phyloP scores from a whole-genome alignment of 2,329 filamentous ascomycete genomes.

The Aureobasidium leucospermi region DNA sequence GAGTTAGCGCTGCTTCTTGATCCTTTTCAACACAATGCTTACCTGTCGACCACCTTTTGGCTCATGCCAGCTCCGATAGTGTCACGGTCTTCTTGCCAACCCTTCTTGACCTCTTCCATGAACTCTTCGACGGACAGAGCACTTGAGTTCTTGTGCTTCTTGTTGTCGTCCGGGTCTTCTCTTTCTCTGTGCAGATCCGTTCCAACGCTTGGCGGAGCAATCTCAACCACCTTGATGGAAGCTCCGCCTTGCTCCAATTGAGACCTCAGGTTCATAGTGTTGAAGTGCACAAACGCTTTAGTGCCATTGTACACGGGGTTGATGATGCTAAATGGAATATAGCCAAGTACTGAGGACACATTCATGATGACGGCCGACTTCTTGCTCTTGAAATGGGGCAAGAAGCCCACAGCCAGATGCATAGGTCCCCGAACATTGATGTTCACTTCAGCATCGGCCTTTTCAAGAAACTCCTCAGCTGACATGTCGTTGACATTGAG shows the following conservation, averaged over 20 bases:
- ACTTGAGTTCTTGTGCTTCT: constrained; percentile 46
- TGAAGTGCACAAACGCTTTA: constrained; percentile 53
- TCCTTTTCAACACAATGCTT: neutral
- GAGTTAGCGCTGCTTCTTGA: neutral
- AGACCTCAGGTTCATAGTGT: constrained; percentile 47
- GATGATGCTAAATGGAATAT: constrained; percentile 44
- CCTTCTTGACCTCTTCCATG: constrained; percentile 39
- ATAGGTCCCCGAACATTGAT: constrained; percentile 54
- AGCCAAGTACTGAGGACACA: constrained; percentile 48
- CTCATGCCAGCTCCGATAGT: constrained; percentile 43
- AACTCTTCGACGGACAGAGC: constrained; percentile 48
- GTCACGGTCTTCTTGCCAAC: constrained; percentile 42
- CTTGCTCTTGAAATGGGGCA: constrained; percentile 44
- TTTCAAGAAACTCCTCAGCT: constrained; percentile 36
- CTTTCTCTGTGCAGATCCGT: constrained; percentile 52
- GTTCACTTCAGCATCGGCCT: constrained; percentile 51
- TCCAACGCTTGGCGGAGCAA: constrained; percentile 31
- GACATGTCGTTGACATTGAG: constrained; percentile 38
- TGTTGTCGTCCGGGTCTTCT: constrained; percentile 51
- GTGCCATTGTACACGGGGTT: constrained; percentile 55
- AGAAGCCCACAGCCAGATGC: constrained; percentile 45
- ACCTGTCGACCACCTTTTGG: constrained; percentile 32
- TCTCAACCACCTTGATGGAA: constrained; percentile 46
- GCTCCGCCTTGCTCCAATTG: constrained; percentile 38
- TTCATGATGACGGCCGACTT: constrained; percentile 44